Evolutionary conservation across 257 asterid genomes (phyloP).

Genomic region (Solanum gandarillasii): DNA sequence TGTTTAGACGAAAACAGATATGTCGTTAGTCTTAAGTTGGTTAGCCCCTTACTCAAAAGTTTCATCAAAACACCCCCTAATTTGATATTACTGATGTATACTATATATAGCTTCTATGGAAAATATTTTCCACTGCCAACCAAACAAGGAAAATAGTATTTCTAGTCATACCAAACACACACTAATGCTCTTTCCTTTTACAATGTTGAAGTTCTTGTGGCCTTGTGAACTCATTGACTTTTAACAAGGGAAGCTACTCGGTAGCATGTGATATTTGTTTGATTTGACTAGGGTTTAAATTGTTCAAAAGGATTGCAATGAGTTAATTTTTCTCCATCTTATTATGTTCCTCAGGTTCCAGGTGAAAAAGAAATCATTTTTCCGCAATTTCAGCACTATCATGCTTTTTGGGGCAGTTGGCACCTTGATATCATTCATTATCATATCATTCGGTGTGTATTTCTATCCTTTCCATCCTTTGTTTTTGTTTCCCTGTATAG

Average conservation of each 20-base stretch:
- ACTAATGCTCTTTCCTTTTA: background rate
- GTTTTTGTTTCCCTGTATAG: background rate
- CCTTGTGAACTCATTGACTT: background rate
- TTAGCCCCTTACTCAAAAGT: background rate
- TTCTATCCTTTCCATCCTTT: background rate
- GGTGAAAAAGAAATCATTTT: slow-evolving; percentile 97
- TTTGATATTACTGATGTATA: background rate
- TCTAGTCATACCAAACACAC: background rate
- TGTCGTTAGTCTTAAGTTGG: background rate
- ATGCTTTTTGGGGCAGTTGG: slow-evolving; percentile 91
- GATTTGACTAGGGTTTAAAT: background rate
- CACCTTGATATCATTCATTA: slow-evolving; percentile 78
- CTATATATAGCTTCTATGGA: background rate
- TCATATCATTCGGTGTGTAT: slow-evolving; percentile 71
- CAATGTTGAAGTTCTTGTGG: background rate
- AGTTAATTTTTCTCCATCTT: background rate
- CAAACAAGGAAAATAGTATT: background rate
- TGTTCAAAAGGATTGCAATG: background rate
- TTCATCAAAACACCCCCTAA: background rate
- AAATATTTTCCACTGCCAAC: background rate
- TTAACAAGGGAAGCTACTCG: background rate
- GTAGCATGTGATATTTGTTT: background rate
- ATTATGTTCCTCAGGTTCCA: slow-evolving; percentile 67
- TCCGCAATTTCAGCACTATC: slow-evolving; percentile 91
- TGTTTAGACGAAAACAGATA: background rate